A percentile compares a stretch with the other conserved stretches of the same genome.
phyloP scores from a whole-genome alignment of 1,139 yeast genomes.

The Petasospora fabianii region DNA sequence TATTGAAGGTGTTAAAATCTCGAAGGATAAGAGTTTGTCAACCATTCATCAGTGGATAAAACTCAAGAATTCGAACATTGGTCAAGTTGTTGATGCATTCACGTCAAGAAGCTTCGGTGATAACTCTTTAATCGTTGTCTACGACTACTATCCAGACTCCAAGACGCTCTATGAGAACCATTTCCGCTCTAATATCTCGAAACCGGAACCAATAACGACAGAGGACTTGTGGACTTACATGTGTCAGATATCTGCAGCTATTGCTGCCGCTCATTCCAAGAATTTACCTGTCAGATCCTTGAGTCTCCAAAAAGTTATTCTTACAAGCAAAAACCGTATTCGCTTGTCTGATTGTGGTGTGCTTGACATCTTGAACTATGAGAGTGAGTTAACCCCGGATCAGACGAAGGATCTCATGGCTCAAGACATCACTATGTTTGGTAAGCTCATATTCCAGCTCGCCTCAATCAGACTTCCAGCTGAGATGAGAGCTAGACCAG shows the following conservation, averaged over 20 bases:
- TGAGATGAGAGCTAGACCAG: conserved; percentile 5
- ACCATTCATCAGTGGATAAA: conserved; percentile 50
- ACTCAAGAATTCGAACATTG: conserved; percentile 55
- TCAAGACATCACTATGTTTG: conserved; percentile 55
- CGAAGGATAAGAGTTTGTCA: conserved; percentile 54
- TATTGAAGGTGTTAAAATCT: conserved; percentile 58
- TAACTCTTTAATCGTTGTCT: conserved; percentile 56
- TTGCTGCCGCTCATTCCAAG: conserved; percentile 57
- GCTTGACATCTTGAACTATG: conserved; percentile 55
- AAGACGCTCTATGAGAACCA: conserved; percentile 55
- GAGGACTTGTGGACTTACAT: conserved; percentile 71
- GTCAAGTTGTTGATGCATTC: conserved; percentile 74
- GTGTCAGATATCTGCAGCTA: conserved; percentile 68
- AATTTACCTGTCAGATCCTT: conserved; percentile 62
- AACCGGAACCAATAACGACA: conserved; percentile 51
- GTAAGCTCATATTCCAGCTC: conserved; percentile 54
- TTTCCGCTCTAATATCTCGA: conserved; percentile 33
- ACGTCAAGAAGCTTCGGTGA: conserved; percentile 87
- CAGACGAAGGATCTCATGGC: conserved; percentile 38
- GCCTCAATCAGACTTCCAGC: conserved; percentile 43
- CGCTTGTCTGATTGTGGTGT: conserved; percentile 72
- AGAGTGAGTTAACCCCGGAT: conserved; percentile 27
- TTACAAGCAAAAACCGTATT: conserved; percentile 64
- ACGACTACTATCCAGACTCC: conserved; percentile 68
- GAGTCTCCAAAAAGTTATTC: conserved; percentile 65